A percentile compares a stretch with the other conserved stretches of the same genome.
Evolutionary conservation across 225 moss, liverwort and hornwort genomes (phyloP).

Genomic region (Bryoerythrophyllum caledonicum): DNA sequence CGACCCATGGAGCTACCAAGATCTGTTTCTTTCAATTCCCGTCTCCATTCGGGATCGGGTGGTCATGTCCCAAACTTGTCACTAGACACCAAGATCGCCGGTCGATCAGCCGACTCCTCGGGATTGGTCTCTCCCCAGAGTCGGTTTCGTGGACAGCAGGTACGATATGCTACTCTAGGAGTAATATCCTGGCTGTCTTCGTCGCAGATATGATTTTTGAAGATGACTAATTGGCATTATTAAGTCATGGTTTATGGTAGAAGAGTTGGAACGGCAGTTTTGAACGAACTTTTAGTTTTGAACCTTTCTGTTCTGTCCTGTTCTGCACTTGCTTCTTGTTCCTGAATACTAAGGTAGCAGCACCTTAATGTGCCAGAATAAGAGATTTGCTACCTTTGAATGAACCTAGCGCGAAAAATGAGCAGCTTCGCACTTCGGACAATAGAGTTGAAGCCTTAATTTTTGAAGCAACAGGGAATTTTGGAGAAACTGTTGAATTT

Average conservation of each 20-base stretch:
- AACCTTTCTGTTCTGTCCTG: not conserved
- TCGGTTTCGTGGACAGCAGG: slow-evolving; percentile 73
- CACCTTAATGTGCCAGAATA: no score
- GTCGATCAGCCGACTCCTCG: slow-evolving; percentile 74
- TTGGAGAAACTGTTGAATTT: no score
- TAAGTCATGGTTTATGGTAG: not conserved
- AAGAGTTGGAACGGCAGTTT: not conserved
- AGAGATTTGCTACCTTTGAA: no score
- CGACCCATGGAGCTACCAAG: slow-evolving; percentile 64
- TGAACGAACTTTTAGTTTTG: not conserved
- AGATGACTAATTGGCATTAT: not conserved
- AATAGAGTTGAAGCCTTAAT: no score
- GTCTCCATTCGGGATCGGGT: slow-evolving; percentile 53
- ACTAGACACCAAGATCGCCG: slow-evolving; percentile 70
- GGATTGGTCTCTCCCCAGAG: slow-evolving; percentile 74
- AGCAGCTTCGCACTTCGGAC: no score
- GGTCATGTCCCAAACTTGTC: slow-evolving; percentile 62
- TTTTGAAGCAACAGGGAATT: no score
- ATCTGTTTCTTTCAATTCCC: slow-evolving; percentile 55
- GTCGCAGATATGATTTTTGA: not conserved
- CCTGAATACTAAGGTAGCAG: not conserved
- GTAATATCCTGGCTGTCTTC: not conserved
- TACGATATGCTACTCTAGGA: not conserved
- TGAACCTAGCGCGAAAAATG: no score
- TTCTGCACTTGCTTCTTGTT: slow-evolving; percentile 2